These are phyloP conservation scores for Cymbopogon flexuosus DNA, from an alignment of 202 grass and related monocot species.

Conservation along the genomic window DNA sequence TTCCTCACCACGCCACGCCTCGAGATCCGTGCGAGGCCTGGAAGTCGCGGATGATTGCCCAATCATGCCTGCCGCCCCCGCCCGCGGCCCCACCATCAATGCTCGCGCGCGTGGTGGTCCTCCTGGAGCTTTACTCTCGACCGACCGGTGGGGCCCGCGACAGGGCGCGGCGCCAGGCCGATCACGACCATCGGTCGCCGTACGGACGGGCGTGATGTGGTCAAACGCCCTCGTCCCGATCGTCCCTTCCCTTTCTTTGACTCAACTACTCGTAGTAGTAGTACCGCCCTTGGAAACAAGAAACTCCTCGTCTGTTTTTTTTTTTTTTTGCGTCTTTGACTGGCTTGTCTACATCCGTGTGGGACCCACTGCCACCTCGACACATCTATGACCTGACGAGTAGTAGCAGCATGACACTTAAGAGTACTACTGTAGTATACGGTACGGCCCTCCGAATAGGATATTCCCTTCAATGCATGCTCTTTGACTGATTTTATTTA, in stretches of 20 bases:
- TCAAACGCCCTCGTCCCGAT: slow-evolving; percentile 14
- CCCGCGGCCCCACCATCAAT: slow-evolving; percentile 21
- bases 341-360: slow-evolving; percentile 19
- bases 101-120: slow-evolving; percentile 25
- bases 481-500: no score
- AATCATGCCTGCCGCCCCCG: slow-evolving; percentile 1
- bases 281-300: slow-evolving; percentile 12
- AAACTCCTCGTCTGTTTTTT: not conserved
- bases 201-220: not conserved
- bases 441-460: not conserved
- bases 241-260: slow-evolving; percentile 28
- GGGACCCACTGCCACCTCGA: slow-evolving; percentile 2
- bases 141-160: slow-evolving; percentile 25
- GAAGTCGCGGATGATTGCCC: slow-evolving; percentile 27
- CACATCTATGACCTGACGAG: no score
- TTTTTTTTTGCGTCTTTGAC: slow-evolving; percentile 37
- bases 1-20: not conserved
- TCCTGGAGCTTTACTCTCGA: slow-evolving; percentile 28
- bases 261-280: slow-evolving; percentile 27
- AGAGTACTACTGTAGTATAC: no score
- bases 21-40: slow-evolving; percentile 29
- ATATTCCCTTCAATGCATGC: slow-evolving; percentile 15
- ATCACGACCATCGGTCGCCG: not conserved
- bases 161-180: not conserved
- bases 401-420: no score